phyloP scores from a whole-genome alignment of 1,284 basidiomycete species.

The Microstroma glucosiphilum region DNA sequence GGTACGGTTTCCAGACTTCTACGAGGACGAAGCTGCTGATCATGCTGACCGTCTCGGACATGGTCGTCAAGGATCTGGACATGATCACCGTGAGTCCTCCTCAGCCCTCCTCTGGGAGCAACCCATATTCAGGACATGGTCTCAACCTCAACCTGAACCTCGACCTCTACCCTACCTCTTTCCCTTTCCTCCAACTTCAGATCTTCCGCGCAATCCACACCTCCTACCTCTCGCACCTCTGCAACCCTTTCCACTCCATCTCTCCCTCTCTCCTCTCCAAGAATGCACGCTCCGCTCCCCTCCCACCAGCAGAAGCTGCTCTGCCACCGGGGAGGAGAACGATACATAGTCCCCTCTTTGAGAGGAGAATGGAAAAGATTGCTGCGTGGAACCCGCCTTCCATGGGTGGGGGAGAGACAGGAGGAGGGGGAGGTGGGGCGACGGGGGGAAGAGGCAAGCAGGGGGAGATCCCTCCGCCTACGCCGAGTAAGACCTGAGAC shows the following conservation, averaged over 20 bases:
- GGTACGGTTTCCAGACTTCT: slow-evolving; percentile 50
- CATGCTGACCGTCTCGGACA: slow-evolving; percentile 44
- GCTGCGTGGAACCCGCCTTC: neutral
- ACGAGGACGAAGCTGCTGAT: slow-evolving; percentile 48
- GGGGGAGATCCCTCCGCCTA: neutral
- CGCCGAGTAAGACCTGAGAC: neutral
- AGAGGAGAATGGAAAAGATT: slow-evolving; percentile 6
- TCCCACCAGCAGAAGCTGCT: neutral
- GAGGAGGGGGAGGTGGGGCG: neutral
- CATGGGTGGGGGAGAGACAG: neutral
- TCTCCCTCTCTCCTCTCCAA: slow-evolving; percentile 11
- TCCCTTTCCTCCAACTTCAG: slow-evolving; percentile 5
- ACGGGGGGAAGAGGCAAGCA: too few relatives aligned
- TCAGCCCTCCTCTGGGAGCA: slow-evolving; percentile 10
- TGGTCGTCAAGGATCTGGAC: slow-evolving; percentile 48
- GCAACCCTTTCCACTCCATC: slow-evolving; percentile 47
- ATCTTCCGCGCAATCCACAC: slow-evolving; percentile 51
- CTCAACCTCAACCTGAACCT: neutral
- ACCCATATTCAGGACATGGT: too few relatives aligned
- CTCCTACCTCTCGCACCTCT: slow-evolving; percentile 46
- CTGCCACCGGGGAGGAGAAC: neutral
- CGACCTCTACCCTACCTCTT: slow-evolving; percentile 6
- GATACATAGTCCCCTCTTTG: slow-evolving; percentile 1
- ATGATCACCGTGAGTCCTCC: slow-evolving; percentile 33
- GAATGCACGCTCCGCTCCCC: neutral